Evolutionary conservation across 2,329 filamentous ascomycete genomes (phyloP), one percentile per base, ranked within the genome.

Genomic region (Aspergillus sp.): DNA sequence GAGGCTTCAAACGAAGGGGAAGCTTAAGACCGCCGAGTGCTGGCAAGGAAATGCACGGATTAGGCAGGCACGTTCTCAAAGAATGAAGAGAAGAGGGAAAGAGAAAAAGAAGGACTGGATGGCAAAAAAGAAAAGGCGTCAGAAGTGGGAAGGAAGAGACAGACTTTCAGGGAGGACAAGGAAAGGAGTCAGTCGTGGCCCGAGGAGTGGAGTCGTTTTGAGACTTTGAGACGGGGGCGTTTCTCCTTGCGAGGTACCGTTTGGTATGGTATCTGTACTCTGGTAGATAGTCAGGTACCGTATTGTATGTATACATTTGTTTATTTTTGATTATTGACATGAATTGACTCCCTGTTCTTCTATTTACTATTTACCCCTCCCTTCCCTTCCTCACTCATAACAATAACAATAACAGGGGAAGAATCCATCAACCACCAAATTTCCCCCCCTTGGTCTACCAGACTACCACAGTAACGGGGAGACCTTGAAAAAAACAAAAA

Each of bases 1-100:
- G 64, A 54, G 63, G 63, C 63, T 58, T 70, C 69, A 64, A 70
- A 70, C 67, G 71, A 72, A 64, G 63, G 66, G 69, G 71, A 74
- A 74, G 73, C 70, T 67, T 49, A 53, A 49, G 49, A 51, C 42
- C 61, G 64, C 54, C 36, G 53, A 39, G 52, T 57, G 56, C 62
- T 62, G 56, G 53, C 58, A 56, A 55, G 60, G 53, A 58, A 63
- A 67, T 62, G 66, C 68, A 71, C 71, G 67, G 60, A 60, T 60
- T 71, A 70, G 72, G 72, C 67, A 73, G 70, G 67, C 65, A 73
- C 65, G 64, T 63, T 62, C 52, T 62, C 52, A 53, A 59, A 56
- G 52, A 63, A 53, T 68, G 67, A 68, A 70, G 63, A 72, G 75
- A 72, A 66, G 75, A 72, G 73, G 67, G 71, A 71, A 73, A 75